These are phyloP conservation scores for Sedum album DNA, from an alignment of 164 flowering plant species.

Conservation along the genomic window DNA sequence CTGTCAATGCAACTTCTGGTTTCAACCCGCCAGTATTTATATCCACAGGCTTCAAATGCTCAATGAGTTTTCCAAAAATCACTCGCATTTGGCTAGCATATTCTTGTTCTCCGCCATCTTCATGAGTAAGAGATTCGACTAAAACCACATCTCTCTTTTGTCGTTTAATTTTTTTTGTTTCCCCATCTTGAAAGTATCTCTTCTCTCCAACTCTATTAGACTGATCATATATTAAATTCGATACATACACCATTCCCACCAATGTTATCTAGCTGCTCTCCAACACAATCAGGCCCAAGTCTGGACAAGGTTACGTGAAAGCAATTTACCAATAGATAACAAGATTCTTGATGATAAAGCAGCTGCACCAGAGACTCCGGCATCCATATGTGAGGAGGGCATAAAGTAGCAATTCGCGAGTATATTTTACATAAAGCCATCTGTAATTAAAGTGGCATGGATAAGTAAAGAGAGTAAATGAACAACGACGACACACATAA, in stretches of 20 bases:
- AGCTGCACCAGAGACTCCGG: constrained; percentile 54
- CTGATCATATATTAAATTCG: constrained; percentile 18
- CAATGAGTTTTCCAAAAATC: constrained; percentile 41
- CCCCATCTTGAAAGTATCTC: constrained; percentile 33
- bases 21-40: constrained; percentile 19
- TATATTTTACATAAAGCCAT: constrained; percentile 72
- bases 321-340: constrained; percentile 54
- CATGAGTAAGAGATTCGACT: constrained; percentile 15
- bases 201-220: constrained; percentile 44
- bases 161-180: constrained; percentile 40
- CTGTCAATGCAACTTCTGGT: constrained; percentile 47
- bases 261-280: constrained; percentile 19
- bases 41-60: constrained; percentile 37
- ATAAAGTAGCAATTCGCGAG: constrained; percentile 52
- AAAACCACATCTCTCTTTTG: constrained; percentile 37
- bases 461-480: background rate
- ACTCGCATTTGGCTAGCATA: constrained; percentile 37
- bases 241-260: constrained; percentile 10
- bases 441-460: constrained; percentile 27
- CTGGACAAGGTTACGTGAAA: constrained; percentile 42
- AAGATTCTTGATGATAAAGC: constrained; percentile 46
- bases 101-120: constrained; percentile 25
- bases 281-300: constrained; percentile 52
- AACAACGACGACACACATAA: background rate
- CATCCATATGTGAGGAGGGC: constrained; percentile 75